phyloP scores from a whole-genome alignment of 2,329 filamentous ascomycete genomes.

The Akanthomyces dipterigenus region DNA sequence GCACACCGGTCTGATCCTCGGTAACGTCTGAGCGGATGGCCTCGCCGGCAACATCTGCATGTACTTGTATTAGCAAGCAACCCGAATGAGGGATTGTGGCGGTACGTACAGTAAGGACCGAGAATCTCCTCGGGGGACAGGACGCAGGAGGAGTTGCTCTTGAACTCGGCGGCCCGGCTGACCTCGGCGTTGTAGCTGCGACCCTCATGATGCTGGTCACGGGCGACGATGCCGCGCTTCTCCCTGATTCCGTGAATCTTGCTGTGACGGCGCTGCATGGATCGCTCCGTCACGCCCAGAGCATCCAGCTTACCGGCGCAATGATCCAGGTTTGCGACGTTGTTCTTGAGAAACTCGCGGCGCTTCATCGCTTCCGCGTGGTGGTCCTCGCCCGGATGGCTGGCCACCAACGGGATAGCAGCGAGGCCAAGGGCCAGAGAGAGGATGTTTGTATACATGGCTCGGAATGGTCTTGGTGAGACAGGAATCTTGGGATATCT shows the following conservation, averaged over 20 bases:
- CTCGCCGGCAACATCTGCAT: conserved; percentile 32
- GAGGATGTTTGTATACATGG: conserved; percentile 1
- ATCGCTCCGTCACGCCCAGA: conserved; percentile 33
- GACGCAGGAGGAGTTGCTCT: conserved; percentile 35
- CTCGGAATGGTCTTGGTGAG: not conserved
- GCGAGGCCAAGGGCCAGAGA: conserved; percentile 10
- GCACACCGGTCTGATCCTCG: conserved; percentile 34
- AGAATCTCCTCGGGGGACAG: conserved; percentile 40
- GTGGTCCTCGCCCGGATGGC: conserved; percentile 39
- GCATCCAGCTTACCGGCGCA: conserved; percentile 35
- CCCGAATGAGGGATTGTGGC: not conserved
- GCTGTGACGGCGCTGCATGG: conserved; percentile 32
- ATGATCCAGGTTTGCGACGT: conserved; percentile 33
- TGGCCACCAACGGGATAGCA: conserved; percentile 16
- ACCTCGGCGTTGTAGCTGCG: conserved; percentile 23
- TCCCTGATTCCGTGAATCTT: conserved; percentile 31
- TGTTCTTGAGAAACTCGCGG: conserved; percentile 33
- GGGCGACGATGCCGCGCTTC: conserved; percentile 23
- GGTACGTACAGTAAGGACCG: conserved; percentile 37
- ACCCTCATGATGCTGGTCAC: not conserved
- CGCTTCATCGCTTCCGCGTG: conserved; percentile 38
- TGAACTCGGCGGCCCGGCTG: conserved; percentile 26
- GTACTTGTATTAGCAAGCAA: not conserved
- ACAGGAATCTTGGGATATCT: not conserved
- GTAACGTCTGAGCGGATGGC: conserved; percentile 34